Evolutionary conservation across 2,329 filamentous ascomycete genomes (phyloP), one percentile per base, ranked within the genome.

Genomic region (Pseudofabraea citricarpa): DNA sequence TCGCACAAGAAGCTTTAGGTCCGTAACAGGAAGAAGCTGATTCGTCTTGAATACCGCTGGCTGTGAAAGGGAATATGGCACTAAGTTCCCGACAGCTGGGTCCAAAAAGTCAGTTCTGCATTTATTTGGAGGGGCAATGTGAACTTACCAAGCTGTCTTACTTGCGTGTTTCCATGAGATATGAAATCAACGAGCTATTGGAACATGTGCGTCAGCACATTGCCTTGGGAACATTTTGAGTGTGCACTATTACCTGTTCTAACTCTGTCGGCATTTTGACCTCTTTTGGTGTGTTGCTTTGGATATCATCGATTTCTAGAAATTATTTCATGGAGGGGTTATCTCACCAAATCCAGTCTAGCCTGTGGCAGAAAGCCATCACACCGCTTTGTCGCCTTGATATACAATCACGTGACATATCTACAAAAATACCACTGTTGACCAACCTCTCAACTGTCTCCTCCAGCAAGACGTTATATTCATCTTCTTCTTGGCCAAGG

Each of bases 151-250:
- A 91, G 76, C 63, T 88, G 82, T 56, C 93, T 82, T 52, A 97
- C 89, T 63, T 95, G 87, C 32, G 89, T 88, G 63, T 94, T 95
- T 47, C 87, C 87, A 68, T 95, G 85, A 65, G 87, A 85, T 47
- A 97, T 86, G 67, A 97, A 96, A 63, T 90, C 89, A 49, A 96
- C 89, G 42, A 95, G 81, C 88, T 95, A 55, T 37, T 46, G 19
- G 19, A 21, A 4, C 15, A 31, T 38, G 29, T 54, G 48, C 48
- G 36, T 29, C 27, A 22, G 5, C 9, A 22, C 31, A 7, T 21
- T 18, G 6, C n/a, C 13, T 12, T 3, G 20, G 3, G 2, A 16
- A 1, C 18, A 23, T n/a, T n/a, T n/a, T n/a, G 6, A 23, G 2
- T 6, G n/a, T 7, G 6, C 10, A 31, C 6, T 18, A 24, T n/a